These are phyloP conservation scores for Hemerocallis citrina DNA, from an alignment of 106 monocot species.

Conservation along the genomic window DNA sequence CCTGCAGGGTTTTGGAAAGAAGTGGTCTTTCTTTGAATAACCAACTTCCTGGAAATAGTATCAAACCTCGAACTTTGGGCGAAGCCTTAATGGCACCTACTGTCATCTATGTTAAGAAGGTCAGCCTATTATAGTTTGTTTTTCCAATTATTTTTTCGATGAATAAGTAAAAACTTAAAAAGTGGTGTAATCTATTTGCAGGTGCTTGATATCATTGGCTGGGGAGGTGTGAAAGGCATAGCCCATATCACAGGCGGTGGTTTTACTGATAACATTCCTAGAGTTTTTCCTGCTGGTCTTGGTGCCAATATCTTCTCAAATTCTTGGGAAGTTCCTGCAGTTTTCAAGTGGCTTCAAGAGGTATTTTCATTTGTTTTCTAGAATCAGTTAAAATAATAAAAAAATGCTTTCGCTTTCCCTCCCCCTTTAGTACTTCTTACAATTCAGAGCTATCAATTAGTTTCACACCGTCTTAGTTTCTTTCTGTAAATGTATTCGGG, in stretches of 20 bases:
- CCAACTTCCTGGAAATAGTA: constrained; percentile 52
- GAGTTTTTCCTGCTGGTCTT: constrained; percentile 83
- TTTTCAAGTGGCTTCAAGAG: constrained; percentile 92
- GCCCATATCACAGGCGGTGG: constrained; percentile 98
- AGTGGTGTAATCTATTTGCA: constrained; percentile 11
- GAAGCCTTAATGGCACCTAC: constrained; percentile 93
- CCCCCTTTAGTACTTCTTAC: too few species aligned
- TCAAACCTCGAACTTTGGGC: constrained; percentile 45
- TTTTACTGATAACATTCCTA: constrained; percentile 93
- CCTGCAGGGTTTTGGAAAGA: constrained; percentile 51
- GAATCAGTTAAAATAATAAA: too few species aligned
- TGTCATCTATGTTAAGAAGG: constrained; percentile 95
- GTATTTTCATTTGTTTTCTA: constrained; percentile 18
- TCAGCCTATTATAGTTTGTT: constrained; percentile 5
- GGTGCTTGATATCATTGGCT: constrained; percentile 83
- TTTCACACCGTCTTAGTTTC: too few species aligned
- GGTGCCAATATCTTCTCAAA: constrained; percentile 61
- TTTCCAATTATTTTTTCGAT: not conserved
- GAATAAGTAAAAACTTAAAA: not conserved
- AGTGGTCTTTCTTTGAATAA: constrained; percentile 67
- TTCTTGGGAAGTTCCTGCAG: constrained; percentile 76
- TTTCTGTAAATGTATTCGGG: too few species aligned
- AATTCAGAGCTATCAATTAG: too few species aligned
- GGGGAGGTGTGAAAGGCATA: constrained; percentile 93
- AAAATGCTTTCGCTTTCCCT: too few species aligned